These are phyloP conservation scores for Setaria italica DNA, from an alignment of 202 grass and related monocot species.

Conservation along the genomic window DNA sequence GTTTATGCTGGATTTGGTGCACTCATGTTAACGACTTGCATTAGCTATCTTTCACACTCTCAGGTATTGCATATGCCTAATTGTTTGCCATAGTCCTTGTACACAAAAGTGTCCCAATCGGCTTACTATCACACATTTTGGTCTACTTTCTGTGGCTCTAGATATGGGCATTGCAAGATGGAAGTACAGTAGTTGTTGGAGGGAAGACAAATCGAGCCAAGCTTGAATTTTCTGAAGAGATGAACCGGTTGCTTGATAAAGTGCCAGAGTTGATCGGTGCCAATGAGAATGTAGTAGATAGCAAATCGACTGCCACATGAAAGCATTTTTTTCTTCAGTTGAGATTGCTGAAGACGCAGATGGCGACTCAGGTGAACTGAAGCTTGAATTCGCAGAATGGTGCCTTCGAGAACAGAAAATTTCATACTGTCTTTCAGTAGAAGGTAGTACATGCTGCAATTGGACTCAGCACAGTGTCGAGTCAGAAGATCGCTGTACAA, in stretches of 20 bases:
- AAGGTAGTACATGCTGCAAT: not conserved
- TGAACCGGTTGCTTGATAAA: constrained; percentile 82
- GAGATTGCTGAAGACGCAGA: constrained; percentile 10
- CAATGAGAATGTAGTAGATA: constrained; percentile 42
- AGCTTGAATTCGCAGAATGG: constrained; percentile 21
- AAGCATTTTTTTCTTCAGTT: constrained; percentile 11
- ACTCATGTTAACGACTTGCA: constrained; percentile 89
- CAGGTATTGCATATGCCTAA: constrained; percentile 52
- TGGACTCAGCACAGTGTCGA: not conserved
- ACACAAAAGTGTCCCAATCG: not conserved
- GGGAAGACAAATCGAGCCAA: constrained; percentile 92
- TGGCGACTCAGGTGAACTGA: not conserved
- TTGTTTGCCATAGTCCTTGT: not conserved
- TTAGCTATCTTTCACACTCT: constrained; percentile 92
- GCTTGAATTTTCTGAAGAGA: constrained; percentile 86
- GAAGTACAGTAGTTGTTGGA: constrained; percentile 74
- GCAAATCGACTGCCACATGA: constrained; percentile 49
- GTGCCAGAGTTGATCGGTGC: constrained; percentile 71
- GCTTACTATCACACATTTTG: not conserved
- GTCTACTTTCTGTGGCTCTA: constrained; percentile 26
- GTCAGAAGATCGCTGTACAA: not conserved
- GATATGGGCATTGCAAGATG: constrained; percentile 98
- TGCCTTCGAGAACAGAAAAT: not conserved
- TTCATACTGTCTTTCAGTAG: not conserved
- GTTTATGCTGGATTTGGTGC: constrained; percentile 99